Evolutionary conservation across 768 basidiomycete species (phyloP).

Genomic region (Lactarius psammicola): DNA sequence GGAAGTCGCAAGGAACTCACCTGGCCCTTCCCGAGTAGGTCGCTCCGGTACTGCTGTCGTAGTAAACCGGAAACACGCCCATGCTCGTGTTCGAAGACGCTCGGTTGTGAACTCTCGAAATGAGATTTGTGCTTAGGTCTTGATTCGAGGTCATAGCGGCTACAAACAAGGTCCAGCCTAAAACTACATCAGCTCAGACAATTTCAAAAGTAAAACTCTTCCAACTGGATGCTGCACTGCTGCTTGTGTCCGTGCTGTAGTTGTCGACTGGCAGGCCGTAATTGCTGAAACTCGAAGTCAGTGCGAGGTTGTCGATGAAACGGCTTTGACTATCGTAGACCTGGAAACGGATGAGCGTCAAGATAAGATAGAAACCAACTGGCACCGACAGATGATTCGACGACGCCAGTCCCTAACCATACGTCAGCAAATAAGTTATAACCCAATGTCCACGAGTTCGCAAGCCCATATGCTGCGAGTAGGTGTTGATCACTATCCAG

Average conservation of each 20-base stretch:
- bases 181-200: background rate
- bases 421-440: slow-evolving; percentile 66
- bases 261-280: slow-evolving; percentile 23
- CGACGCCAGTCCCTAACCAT: slow-evolving; percentile 52
- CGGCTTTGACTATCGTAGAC: slow-evolving; percentile 8
- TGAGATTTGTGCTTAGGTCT: slow-evolving; percentile 8
- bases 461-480: slow-evolving; percentile 9
- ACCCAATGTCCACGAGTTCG: slow-evolving; percentile 51
- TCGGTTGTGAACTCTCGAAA: slow-evolving; percentile 13
- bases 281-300: background rate
- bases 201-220: background rate
- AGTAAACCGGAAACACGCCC: slow-evolving; percentile 16
- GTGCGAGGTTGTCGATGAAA: slow-evolving; percentile 2
- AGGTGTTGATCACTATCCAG: slow-evolving; percentile 11
- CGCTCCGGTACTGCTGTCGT: slow-evolving; percentile 2
- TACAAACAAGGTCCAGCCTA: slow-evolving; percentile 21
- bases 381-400: slow-evolving; percentile 33
- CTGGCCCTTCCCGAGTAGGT: slow-evolving; percentile 14
- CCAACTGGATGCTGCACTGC: slow-evolving; percentile 5
- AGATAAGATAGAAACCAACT: background rate
- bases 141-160: slow-evolving; percentile 12
- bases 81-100: slow-evolving; percentile 9
- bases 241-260: background rate
- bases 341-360: slow-evolving; percentile 6
- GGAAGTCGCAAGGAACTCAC: slow-evolving; percentile 3